These are phyloP conservation scores for Salvia splendens DNA, from an alignment of 257 asterid species.

Conservation along the genomic window DNA sequence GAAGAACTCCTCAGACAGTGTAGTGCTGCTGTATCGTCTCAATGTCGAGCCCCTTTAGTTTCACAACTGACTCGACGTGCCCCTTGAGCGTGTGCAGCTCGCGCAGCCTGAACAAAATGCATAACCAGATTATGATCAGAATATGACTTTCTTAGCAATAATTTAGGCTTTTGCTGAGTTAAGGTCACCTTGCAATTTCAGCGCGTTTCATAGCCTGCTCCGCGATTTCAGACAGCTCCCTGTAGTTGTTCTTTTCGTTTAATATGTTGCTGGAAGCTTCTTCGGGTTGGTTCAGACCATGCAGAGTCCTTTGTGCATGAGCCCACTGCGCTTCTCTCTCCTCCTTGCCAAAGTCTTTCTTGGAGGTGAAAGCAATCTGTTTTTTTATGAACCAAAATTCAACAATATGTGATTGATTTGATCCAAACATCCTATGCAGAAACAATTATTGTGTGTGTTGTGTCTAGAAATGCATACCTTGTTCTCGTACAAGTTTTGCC, in stretches of 20 bases:
- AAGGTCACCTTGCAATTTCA: constrained; percentile 75
- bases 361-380: constrained; percentile 88
- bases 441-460: not conserved
- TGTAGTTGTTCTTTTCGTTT: constrained; percentile 66
- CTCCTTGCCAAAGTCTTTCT: constrained; percentile 83
- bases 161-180: no score
- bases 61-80: constrained; percentile 46
- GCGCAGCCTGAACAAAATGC: constrained; percentile 39
- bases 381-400: not conserved
- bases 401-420: no score
- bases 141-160: no score
- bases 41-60: constrained; percentile 46
- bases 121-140: not conserved
- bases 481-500: constrained; percentile 79
- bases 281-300: constrained; percentile 67
- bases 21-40: constrained; percentile 47
- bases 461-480: constrained; percentile 47
- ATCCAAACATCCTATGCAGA: not conserved
- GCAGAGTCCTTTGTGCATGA: constrained; percentile 87
- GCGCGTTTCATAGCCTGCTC: constrained; percentile 92
- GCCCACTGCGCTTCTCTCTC: constrained; percentile 99
- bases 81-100: constrained; percentile 54
- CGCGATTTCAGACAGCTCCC: constrained; percentile 92
- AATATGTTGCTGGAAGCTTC: constrained; percentile 45
- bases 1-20: constrained; percentile 38